Percentiles rank a stretch among this genome's conserved stretches.
Evolutionary conservation across 1,284 basidiomycete genomes (phyloP).

Genomic region (Neonothopanus nambi): DNA sequence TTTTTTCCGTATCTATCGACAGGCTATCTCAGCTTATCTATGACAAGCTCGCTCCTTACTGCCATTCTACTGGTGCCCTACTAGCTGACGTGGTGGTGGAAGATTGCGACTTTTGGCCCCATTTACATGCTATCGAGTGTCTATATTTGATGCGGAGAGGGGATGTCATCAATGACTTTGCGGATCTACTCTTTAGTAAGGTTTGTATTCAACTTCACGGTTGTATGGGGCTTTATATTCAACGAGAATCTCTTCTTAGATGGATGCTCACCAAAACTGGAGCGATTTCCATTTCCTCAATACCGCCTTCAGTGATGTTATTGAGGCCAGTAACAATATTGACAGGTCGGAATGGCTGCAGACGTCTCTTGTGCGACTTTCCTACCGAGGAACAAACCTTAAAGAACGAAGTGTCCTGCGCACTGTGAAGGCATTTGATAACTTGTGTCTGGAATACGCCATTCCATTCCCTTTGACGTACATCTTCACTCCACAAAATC

Average conservation of each 20-base stretch:
- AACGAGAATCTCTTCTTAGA: conserved; percentile 42
- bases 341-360: conserved; percentile 61
- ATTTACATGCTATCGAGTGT: conserved; percentile 73
- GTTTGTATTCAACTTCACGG: conserved; percentile 38
- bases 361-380: conserved; percentile 71
- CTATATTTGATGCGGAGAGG: conserved; percentile 74
- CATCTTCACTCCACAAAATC: conserved; percentile 63
- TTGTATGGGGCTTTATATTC: not conserved
- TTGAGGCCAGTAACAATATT: conserved; percentile 48
- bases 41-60: conserved; percentile 62
- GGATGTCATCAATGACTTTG: conserved; percentile 72
- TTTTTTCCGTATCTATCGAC: conserved; percentile 55
- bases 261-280: conserved; percentile 73
- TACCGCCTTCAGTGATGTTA: conserved; percentile 69
- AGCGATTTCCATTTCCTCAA: conserved; percentile 84
- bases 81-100: conserved; percentile 63
- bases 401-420: conserved; percentile 41
- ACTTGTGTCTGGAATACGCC: conserved; percentile 71
- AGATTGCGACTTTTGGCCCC: conserved; percentile 70
- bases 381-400: conserved; percentile 53
- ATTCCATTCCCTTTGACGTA: conserved; percentile 83
- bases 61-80: conserved; percentile 52
- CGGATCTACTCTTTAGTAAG: conserved; percentile 70
- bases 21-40: conserved; percentile 62
- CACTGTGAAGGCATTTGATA: conserved; percentile 65